A percentile compares a stretch with the other conserved stretches of the same genome.
phyloP scores from a whole-genome alignment of 805 yeast species.

The Yamadazyma takamatsuzukensis region DNA sequence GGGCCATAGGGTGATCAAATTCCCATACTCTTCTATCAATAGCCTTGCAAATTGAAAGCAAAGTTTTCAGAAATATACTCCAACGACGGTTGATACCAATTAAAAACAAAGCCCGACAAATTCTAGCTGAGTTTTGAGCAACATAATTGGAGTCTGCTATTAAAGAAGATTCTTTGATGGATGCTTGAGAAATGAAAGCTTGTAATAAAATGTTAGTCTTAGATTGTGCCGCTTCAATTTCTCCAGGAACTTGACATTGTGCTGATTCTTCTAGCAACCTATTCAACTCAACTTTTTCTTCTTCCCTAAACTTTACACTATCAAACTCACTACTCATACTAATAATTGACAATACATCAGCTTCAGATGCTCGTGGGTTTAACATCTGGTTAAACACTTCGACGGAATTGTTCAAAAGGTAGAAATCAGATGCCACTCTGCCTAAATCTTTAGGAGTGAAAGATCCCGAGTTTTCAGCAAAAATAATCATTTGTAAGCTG shows the following conservation, averaged over 20 bases:
- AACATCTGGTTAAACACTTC: constrained; percentile 86
- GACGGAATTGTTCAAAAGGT: constrained; percentile 76
- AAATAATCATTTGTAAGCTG: constrained; percentile 86
- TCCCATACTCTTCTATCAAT: constrained; percentile 86
- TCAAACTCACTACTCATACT: constrained; percentile 94
- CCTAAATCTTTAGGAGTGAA: constrained; percentile 87
- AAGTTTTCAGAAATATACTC: constrained; percentile 75
- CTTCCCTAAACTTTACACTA: constrained; percentile 81
- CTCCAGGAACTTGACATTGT: constrained; percentile 82
- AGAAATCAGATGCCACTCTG: constrained; percentile 91
- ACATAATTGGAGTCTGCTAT: constrained; percentile 87
- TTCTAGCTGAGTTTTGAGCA: constrained; percentile 93
- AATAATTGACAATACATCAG: constrained; percentile 83
- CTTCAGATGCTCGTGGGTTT: constrained; percentile 84
- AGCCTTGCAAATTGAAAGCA: constrained; percentile 80
- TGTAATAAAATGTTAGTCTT: constrained; percentile 87
- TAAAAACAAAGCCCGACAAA: constrained; percentile 83
- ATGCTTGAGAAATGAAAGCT: constrained; percentile 76
- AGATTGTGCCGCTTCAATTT: constrained; percentile 70
- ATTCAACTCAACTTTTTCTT: constrained; percentile 74
- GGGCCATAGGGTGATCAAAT: constrained; percentile 83
- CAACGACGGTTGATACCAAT: constrained; percentile 87
- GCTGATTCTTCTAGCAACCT: constrained; percentile 54
- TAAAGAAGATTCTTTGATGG: constrained; percentile 73
- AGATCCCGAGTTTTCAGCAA: constrained; percentile 78